Conservation (phyloP, 768 basidiomycete species). For the Psilocybe azurescens region DNA sequence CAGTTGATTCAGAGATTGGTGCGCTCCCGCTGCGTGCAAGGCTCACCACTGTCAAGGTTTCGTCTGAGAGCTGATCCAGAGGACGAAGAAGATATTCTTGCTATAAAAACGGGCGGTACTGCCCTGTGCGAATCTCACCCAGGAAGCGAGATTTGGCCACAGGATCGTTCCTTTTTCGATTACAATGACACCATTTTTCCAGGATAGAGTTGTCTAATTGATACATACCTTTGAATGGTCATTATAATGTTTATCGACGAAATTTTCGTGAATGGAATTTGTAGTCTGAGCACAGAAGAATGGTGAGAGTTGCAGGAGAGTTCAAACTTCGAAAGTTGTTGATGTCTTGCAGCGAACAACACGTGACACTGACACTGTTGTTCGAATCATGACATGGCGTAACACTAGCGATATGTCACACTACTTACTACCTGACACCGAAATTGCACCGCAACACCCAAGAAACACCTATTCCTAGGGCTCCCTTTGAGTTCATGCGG, state of each 20-base stretch:
- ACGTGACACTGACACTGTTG: too few relatives aligned
- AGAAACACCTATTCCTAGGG: too few relatives aligned
- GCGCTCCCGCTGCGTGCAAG: not conserved
- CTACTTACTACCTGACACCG: not conserved
- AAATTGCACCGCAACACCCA: too few relatives aligned
- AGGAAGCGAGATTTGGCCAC: not conserved
- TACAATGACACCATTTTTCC: not conserved
- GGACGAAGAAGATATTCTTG: not conserved
- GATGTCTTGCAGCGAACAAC: too few relatives aligned
- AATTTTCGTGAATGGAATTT: too few relatives aligned
- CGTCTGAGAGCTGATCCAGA: not conserved
- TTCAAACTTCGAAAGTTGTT: too few relatives aligned
- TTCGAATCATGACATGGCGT: too few relatives aligned
- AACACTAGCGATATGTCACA: not conserved
- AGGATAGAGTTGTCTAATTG: too few relatives aligned
- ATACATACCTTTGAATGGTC: too few relatives aligned
- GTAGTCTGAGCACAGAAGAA: too few relatives aligned
- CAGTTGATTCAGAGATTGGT: constrained; percentile 1
- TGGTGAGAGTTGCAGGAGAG: too few relatives aligned
- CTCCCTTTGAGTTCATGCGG: constrained; percentile 35
- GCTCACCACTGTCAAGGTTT: not conserved
- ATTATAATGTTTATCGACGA: too few relatives aligned
- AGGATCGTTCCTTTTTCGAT: not conserved
- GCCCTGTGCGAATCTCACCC: not conserved
- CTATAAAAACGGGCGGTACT: not conserved